These are phyloP conservation scores for Penicillium sp. DNA, from an alignment of 2,329 filamentous ascomycete genomes.

Conservation along the genomic window DNA sequence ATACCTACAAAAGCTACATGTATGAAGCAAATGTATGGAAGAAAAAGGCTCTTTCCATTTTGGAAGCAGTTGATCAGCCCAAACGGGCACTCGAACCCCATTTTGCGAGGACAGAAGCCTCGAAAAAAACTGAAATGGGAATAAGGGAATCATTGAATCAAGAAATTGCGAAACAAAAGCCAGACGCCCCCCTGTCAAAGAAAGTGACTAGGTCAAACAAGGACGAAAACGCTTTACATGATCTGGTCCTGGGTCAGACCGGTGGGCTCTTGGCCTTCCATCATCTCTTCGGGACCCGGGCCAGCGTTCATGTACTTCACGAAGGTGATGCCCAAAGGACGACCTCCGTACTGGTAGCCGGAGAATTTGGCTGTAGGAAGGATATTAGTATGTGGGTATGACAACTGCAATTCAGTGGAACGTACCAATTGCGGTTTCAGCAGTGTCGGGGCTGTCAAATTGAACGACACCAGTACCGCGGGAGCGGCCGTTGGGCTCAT, in stretches of 20 bases:
- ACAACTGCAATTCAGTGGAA: conserved; percentile 5
- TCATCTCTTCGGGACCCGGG: conserved; percentile 64
- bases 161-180: conserved; percentile 6
- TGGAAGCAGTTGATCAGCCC: conserved; percentile 5
- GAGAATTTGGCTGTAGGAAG: conserved; percentile 75
- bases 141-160: conserved; percentile 25
- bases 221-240: conserved; percentile 60
- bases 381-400: conserved; percentile 22
- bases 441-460: conserved; percentile 78
- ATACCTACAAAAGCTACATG: not conserved
- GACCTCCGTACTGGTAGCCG: conserved; percentile 93
- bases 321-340: conserved; percentile 86
- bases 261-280: conserved; percentile 74
- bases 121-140: conserved; percentile 16
- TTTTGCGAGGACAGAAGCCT: conserved; percentile 1
- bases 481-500: conserved; percentile 93
- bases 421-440: conserved; percentile 81
- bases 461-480: conserved; percentile 95
- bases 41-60: not conserved
- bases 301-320: conserved; percentile 83
- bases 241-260: conserved; percentile 96
- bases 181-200: conserved; percentile 7
- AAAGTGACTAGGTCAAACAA: conserved; percentile 6
- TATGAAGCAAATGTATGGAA: not conserved
- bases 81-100: conserved; percentile 8